Conservation (phyloP, 306 rosid species). For the Dryas octopetala region DNA sequence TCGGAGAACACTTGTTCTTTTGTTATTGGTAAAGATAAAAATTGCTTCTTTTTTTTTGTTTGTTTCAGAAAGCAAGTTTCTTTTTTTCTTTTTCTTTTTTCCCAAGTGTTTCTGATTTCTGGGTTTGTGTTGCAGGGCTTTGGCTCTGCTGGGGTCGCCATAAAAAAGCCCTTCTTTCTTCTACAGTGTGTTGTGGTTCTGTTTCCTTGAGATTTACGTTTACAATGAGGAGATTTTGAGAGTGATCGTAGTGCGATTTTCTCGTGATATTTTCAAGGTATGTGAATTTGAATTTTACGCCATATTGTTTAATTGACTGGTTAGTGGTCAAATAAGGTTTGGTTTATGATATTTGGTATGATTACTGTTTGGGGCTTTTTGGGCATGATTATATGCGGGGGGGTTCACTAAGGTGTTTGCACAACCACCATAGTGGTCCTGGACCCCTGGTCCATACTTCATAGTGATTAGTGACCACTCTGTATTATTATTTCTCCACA, state of each 20-base stretch:
- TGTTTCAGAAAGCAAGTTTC: neutral
- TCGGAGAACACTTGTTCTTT: neutral
- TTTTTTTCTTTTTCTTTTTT: neutral
- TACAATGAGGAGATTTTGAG: conserved; percentile 42
- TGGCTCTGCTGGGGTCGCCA: conserved; percentile 19
- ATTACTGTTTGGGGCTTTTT: neutral
- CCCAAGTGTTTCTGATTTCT: conserved; percentile 25
- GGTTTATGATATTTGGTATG: neutral
- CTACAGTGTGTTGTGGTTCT: conserved; percentile 16
- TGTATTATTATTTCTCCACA: neutral
- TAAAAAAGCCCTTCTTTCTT: conserved; percentile 9
- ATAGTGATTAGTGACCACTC: neutral
- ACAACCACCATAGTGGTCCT: neutral
- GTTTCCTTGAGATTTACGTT: conserved; percentile 58
- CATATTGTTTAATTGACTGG: neutral
- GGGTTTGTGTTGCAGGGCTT: conserved; percentile 26
- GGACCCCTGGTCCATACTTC: conserved; percentile 4
- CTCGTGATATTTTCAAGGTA: conserved; percentile 40
- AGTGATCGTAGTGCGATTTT: conserved; percentile 7
- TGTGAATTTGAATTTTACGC: neutral
- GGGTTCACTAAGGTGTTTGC: conserved; percentile 6
- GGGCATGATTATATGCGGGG: neutral
- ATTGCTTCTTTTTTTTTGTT: conserved; percentile 4
- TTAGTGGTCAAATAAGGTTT: neutral
- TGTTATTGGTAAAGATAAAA: neutral